Evolutionary conservation across 306 rosid genomes (phyloP), one percentile per base, ranked within the genome.

Genomic region (Pterocarpus macrocarpus): DNA sequence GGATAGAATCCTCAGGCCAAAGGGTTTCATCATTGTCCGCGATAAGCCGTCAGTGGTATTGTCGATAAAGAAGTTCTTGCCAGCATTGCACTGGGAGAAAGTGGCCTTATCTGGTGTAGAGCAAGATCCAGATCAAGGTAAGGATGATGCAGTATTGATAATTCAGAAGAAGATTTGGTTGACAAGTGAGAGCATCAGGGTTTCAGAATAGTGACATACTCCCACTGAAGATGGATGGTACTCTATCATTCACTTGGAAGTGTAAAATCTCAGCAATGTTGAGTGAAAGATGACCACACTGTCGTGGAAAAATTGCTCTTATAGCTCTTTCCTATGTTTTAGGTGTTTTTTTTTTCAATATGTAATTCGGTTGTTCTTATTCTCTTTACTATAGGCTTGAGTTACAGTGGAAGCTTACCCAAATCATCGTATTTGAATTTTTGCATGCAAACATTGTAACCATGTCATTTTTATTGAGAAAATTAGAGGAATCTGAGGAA

Each of bases 121-220:
- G 45, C 77, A 85, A 66, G 80, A 39, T 66, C 73, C 80, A 36
- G 80, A 36, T 65, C 65, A 72, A 66, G 92, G 76, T 33, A 86
- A 80, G 8, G 97, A 90, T 28, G 90, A 89, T 3, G 80, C 77
- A 41, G 86, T 95, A 73, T 76, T 91, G 6, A 80, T 95, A 14
- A 71, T 93, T 89, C 98, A 90, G 80, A 95, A 95, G 93, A 93
- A 95, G 91, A 82, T 90, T 64, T 91, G 98, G 98, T 80, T 90
- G 71, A 95, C 97, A 73, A 86, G 89, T 12, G 88, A 89, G 73
- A 93, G 93, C 74, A 65, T 91, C 58, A 84, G 89, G 86, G 93
- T 57, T 52, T 72, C 89, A 15, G 89, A 89, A 86, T 90, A 89
- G 72, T 70, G 77, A 73, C 38, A 33, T 56, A 4, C 52, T 75